Evolutionary conservation across 2,329 filamentous ascomycete species (phyloP).

Genomic region (Alternaria solani): DNA sequence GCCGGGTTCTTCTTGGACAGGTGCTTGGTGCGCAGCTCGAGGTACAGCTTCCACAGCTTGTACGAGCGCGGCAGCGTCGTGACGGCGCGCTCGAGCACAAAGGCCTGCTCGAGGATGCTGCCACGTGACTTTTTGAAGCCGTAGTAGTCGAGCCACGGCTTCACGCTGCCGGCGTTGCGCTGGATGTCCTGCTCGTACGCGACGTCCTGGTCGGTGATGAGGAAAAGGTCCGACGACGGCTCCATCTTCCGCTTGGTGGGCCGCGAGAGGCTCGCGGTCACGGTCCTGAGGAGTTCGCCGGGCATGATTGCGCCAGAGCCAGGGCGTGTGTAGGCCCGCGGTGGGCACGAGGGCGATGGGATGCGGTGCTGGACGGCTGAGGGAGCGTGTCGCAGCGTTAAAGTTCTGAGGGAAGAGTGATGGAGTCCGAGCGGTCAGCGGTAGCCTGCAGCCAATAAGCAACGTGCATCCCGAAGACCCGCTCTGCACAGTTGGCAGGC

Average conservation of each 20-base stretch:
- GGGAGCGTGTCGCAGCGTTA: conserved; percentile 35
- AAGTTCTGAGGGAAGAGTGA: conserved; percentile 27
- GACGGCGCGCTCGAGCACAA: conserved; percentile 89
- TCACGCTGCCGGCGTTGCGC: conserved; percentile 82
- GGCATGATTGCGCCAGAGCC: conserved; percentile 52
- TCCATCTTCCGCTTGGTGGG: conserved; percentile 48
- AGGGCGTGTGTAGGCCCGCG: conserved; percentile 41
- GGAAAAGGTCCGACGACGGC: conserved; percentile 48
- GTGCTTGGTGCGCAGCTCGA: conserved; percentile 83
- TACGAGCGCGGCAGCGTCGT: conserved; percentile 90
- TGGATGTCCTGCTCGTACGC: conserved; percentile 96
- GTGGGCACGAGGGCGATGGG: conserved; percentile 36
- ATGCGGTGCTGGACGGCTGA: conserved; percentile 30
- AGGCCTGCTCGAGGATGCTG: conserved; percentile 83
- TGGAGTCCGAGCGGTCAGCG: conserved; percentile 22
- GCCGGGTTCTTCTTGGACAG: conserved; percentile 83
- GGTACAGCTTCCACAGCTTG: conserved; percentile 98
- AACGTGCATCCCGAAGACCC: conserved; percentile 7
- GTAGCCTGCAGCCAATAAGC: conserved; percentile 20
- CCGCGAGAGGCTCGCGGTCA: conserved; percentile 46
- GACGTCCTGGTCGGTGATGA: conserved; percentile 83
- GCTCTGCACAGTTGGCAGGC: conserved; percentile 25
- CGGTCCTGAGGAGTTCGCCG: conserved; percentile 53
- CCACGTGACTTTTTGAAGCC: conserved; percentile 90
- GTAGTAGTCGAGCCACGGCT: conserved; percentile 95